These are phyloP conservation scores for Mucor plumbeus DNA, from an alignment of 371 early-diverging fungal species.

Conservation along the genomic window DNA sequence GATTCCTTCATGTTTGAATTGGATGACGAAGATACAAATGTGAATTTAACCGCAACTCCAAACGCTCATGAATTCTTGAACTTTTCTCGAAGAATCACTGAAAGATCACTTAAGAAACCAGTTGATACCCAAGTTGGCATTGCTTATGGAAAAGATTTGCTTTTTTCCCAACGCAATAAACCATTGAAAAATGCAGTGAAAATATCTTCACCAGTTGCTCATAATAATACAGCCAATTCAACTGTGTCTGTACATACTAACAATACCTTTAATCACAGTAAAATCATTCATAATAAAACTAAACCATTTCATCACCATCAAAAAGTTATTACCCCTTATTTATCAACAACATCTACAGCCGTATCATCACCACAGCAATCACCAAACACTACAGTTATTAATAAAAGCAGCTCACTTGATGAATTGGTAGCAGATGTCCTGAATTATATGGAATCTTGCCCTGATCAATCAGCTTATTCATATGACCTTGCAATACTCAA, in stretches of 20 bases:
- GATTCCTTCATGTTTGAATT: conserved; percentile 10
- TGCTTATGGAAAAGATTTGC: conserved; percentile 26
- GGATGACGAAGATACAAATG: conserved; percentile 10
- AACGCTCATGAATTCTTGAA: conserved; percentile 28
- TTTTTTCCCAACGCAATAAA: conserved; percentile 11
- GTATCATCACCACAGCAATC: neutral
- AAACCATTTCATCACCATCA: neutral
- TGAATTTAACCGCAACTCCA: neutral
- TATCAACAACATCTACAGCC: neutral
- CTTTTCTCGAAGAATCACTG: conserved; percentile 29
- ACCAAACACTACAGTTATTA: neutral
- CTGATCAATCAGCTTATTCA: conserved; percentile 31
- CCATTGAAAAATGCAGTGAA: neutral
- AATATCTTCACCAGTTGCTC: conserved; percentile 1
- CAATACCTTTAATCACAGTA: neutral
- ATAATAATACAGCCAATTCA: neutral
- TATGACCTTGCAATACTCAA: conserved; percentile 27
- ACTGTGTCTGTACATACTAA: neutral
- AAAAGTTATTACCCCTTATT: neutral
- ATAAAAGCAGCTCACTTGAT: conserved; percentile 11
- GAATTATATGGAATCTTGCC: conserved; percentile 33
- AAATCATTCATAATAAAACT: neutral
- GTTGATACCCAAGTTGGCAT: conserved; percentile 40
- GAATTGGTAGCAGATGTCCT: conserved; percentile 32
- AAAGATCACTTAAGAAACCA: conserved; percentile 27